Conservation (phyloP, 2,329 filamentous ascomycete species). For the Coniochaeta sp. region DNA sequence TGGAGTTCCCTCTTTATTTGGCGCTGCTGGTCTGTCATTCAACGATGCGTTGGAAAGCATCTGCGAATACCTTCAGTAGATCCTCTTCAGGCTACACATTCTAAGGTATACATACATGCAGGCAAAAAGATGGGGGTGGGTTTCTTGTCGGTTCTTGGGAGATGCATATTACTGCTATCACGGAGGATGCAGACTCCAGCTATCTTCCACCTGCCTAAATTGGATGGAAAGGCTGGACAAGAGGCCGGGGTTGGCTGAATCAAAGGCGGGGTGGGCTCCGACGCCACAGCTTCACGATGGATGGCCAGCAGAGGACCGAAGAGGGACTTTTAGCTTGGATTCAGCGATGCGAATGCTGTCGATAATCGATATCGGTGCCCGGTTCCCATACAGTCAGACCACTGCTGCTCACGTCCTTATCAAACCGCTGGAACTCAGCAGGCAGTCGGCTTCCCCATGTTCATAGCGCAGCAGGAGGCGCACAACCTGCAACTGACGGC, state of each 20-base stretch:
- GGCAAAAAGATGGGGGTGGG: constrained; percentile 2
- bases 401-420: background rate
- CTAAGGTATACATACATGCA: background rate
- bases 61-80: background rate
- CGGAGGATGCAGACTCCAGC: constrained; percentile 17
- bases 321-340: background rate
- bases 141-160: constrained; percentile 5
- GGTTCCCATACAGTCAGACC: background rate
- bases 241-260: constrained; percentile 12
- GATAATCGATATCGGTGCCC: background rate
- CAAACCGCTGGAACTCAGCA: background rate
- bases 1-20: background rate
- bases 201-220: constrained; percentile 21
- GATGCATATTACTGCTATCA: constrained; percentile 14
- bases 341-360: background rate
- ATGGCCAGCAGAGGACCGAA: background rate
- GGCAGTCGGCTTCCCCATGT: background rate
- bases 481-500: background rate
- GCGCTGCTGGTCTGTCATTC: background rate
- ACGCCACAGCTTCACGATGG: background rate
- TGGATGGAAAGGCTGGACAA: constrained; percentile 14
- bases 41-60: background rate
- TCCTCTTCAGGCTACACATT: too few relatives aligned
- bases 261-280: constrained; percentile 14
- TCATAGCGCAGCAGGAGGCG: background rate